Percentiles rank a stretch among this genome's conserved stretches.
These are phyloP conservation scores for Jatropha multifida DNA, from an alignment of 441 rosid genomes.

Conservation along the genomic window DNA sequence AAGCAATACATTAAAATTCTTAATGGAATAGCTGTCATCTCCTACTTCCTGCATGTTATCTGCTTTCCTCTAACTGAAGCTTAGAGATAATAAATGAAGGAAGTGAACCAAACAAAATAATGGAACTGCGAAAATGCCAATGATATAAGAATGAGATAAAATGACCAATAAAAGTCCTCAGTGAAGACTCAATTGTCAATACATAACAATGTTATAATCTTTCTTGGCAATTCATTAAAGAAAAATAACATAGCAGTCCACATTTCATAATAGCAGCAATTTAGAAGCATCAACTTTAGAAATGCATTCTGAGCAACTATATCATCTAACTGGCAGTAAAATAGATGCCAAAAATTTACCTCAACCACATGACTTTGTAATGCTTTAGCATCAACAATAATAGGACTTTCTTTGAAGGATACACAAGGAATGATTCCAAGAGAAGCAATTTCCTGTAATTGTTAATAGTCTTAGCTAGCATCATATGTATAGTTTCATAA, in stretches of 20 bases:
- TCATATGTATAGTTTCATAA: constrained; percentile 2
- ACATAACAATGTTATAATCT: not conserved
- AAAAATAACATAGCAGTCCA: not conserved
- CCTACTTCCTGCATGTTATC: constrained; percentile 8
- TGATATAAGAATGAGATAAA: not conserved
- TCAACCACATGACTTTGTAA: constrained; percentile 58
- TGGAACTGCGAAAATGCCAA: not conserved
- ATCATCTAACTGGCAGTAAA: not conserved
- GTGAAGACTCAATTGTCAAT: constrained; percentile 8
- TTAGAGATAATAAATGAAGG: not conserved
- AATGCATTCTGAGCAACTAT: not conserved
- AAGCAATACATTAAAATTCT: constrained; percentile 58
- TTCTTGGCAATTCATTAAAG: not conserved
- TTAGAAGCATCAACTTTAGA: not conserved
- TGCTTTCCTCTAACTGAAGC: not conserved
- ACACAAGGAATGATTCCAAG: constrained; percentile 61
- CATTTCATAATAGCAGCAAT: not conserved
- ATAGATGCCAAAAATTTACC: constrained; percentile 36
- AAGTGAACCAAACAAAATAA: not conserved
- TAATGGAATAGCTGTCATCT: constrained; percentile 64
- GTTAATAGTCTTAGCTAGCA: constrained; percentile 12
- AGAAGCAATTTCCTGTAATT: constrained; percentile 77
- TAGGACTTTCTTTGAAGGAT: constrained; percentile 65
- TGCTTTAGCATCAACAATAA: constrained; percentile 59
- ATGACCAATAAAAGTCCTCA: not conserved